Conservation (phyloP, 2,329 filamentous ascomycete genomes). For the Neurospora sp. region DNA sequence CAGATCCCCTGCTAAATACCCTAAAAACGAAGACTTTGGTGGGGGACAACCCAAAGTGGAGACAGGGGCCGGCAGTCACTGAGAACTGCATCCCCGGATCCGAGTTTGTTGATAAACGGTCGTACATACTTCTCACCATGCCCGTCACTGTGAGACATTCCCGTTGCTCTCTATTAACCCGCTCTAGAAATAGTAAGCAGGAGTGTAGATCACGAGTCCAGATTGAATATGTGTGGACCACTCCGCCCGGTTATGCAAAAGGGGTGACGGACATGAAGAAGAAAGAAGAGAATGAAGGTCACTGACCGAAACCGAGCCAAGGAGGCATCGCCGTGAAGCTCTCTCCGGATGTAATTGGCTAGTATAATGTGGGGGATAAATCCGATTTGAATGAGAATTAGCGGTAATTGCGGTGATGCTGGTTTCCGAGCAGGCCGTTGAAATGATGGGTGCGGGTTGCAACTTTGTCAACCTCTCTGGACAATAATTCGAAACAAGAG, state of each 20-base stretch:
- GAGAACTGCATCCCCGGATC: neutral
- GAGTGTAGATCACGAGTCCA: neutral
- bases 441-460: neutral
- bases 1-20: too few relatives aligned
- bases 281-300: too few relatives aligned
- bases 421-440: neutral
- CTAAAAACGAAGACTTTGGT: too few relatives aligned
- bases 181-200: neutral
- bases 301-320: neutral
- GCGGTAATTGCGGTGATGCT: neutral
- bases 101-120: neutral
- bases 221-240: neutral
- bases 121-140: neutral
- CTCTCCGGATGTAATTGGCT: too few relatives aligned
- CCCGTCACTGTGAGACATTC: neutral
- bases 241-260: neutral
- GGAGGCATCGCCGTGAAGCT: too few relatives aligned
- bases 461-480: neutral
- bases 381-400: too few relatives aligned
- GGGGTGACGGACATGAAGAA: neutral
- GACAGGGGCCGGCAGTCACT: neutral
- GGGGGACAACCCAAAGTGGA: too few relatives aligned
- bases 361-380: too few relatives aligned
- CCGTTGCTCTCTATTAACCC: neutral
- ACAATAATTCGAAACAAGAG: neutral